Percentiles rank a stretch among this genome's conserved stretches.
These are phyloP conservation scores for Dothideomycetes sp. DNA, from an alignment of 2,329 filamentous ascomycete genomes.

Conservation along the genomic window DNA sequence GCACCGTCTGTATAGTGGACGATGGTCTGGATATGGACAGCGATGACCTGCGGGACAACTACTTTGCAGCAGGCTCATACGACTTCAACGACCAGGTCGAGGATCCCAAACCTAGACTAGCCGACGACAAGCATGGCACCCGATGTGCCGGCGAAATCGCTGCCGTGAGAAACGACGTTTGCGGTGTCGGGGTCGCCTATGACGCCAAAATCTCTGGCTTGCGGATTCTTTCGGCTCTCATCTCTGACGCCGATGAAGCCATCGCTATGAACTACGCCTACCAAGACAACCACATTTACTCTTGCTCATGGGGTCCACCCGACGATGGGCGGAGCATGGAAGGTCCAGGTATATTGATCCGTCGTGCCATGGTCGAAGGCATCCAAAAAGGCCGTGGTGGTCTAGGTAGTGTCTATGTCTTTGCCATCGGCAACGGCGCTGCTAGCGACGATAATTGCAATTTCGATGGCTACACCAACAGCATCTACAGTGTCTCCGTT, in stretches of 20 bases:
- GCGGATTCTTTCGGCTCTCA: constrained; percentile 82
- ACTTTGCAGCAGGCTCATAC: constrained; percentile 83
- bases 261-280: constrained; percentile 85
- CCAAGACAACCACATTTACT: constrained; percentile 91
- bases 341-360: constrained; percentile 77
- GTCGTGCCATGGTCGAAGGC: constrained; percentile 81
- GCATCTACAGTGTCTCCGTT: constrained; percentile 96
- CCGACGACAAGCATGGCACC: constrained; percentile 83
- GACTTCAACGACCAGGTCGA: constrained; percentile 84
- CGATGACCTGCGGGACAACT: constrained; percentile 83
- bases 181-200: constrained; percentile 92
- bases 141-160: constrained; percentile 90
- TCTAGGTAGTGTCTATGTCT: constrained; percentile 86
- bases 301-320: constrained; percentile 94
- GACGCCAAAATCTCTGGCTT: constrained; percentile 83
- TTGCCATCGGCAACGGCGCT: constrained; percentile 92
- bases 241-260: constrained; percentile 87
- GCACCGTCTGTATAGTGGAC: constrained; percentile 88
- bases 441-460: constrained; percentile 89
- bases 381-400: constrained; percentile 78
- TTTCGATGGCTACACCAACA: constrained; percentile 98
- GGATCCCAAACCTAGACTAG: constrained; percentile 70
- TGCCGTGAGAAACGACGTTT: constrained; percentile 84
- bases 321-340: constrained; percentile 95
- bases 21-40: constrained; percentile 96